A percentile compares a stretch with the other conserved stretches of the same genome.
phyloP scores from a whole-genome alignment of 2,329 filamentous ascomycete species.

The Lanzia echinophila region DNA sequence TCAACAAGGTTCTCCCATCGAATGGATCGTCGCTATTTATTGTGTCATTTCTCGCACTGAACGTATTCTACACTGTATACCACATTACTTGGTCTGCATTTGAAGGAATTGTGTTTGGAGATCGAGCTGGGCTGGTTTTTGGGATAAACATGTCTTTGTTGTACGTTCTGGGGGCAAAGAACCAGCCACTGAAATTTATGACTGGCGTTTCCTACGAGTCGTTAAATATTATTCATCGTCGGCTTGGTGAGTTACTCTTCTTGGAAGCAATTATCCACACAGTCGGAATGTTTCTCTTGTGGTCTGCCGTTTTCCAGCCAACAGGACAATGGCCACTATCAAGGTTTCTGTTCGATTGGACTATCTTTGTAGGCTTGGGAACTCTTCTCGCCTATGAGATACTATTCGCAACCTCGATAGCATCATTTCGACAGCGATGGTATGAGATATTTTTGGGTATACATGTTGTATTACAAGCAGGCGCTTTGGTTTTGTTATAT shows the following conservation, averaged over 20 bases:
- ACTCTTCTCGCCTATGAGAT: constrained; percentile 52
- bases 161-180: constrained; percentile 60
- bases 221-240: constrained; percentile 58
- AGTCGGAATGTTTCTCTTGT: constrained; percentile 46
- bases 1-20: constrained; percentile 50
- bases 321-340: constrained; percentile 44
- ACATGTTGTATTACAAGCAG: constrained; percentile 51
- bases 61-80: constrained; percentile 52
- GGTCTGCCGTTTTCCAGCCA: constrained; percentile 45
- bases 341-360: constrained; percentile 44
- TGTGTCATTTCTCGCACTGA: constrained; percentile 44
- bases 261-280: constrained; percentile 52
- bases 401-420: constrained; percentile 56
- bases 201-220: constrained; percentile 61
- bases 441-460: constrained; percentile 57
- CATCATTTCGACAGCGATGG: constrained; percentile 50
- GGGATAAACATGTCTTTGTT: constrained; percentile 46
- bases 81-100: constrained; percentile 40
- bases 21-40: constrained; percentile 50
- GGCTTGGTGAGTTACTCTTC: constrained; percentile 56
- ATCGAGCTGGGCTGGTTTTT: constrained; percentile 33
- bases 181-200: constrained; percentile 53
- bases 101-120: constrained; percentile 46
- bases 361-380: constrained; percentile 47
- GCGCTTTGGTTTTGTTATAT: constrained; percentile 49